Conservation (phyloP, 352 stramenopile genomes). For the Pythium brachiatum region DNA sequence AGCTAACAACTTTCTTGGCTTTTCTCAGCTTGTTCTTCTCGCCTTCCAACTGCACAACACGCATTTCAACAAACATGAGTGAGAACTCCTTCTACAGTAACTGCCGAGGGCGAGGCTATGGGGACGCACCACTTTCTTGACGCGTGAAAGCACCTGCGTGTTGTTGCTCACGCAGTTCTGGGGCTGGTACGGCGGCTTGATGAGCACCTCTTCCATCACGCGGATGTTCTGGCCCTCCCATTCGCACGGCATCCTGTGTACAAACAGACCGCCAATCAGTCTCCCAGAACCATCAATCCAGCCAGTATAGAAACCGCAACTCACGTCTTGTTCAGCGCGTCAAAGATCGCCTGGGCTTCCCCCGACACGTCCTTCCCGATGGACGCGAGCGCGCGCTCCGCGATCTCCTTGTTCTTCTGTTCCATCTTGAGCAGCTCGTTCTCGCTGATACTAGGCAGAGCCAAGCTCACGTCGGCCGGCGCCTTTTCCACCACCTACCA, state of each 20-base stretch:
- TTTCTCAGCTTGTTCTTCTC: conserved; percentile 76
- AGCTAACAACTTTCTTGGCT: conserved; percentile 39
- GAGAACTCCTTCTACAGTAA: too few relatives aligned
- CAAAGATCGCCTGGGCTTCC: conserved; percentile 80
- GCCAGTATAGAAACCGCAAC: conserved; percentile 5
- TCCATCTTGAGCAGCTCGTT: conserved; percentile 73
- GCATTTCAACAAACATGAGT: background rate
- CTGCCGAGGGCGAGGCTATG: too few relatives aligned
- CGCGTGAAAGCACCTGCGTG: conserved; percentile 63
- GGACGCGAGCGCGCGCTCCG: conserved; percentile 69
- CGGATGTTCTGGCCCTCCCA: conserved; percentile 83
- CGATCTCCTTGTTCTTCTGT: conserved; percentile 68
- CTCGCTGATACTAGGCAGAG: conserved; percentile 53
- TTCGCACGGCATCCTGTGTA: conserved; percentile 71
- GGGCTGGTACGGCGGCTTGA: conserved; percentile 80
- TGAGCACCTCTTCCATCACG: conserved; percentile 83
- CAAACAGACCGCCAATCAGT: background rate
- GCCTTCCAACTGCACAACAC: conserved; percentile 46
- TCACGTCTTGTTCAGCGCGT: conserved; percentile 89
- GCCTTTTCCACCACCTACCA: conserved; percentile 49
- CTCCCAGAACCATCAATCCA: background rate
- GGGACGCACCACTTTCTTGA: conserved; percentile 82
- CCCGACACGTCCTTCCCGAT: conserved; percentile 73
- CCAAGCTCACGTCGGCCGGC: conserved; percentile 40
- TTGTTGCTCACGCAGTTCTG: conserved; percentile 80